Evolutionary conservation across 1,139 yeast species (phyloP).

Genomic region (Taiozyma onychis): DNA sequence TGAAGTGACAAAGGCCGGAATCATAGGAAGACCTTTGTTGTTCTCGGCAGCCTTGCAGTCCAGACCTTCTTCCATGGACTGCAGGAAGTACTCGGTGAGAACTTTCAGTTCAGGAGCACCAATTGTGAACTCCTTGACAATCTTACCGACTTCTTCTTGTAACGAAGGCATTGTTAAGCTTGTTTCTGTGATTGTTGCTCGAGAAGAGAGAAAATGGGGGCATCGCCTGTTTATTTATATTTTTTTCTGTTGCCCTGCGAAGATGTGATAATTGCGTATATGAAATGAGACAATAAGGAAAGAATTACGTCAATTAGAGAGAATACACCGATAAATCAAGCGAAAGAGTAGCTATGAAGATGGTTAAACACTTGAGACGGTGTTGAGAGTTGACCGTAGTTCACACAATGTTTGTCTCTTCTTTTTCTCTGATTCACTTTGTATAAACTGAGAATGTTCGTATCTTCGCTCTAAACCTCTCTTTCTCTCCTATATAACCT

Average conservation of each 20-base stretch:
- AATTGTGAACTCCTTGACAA: conserved; percentile 51
- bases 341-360: too few species aligned
- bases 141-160: conserved; percentile 35
- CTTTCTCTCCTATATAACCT: too few species aligned
- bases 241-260: not conserved
- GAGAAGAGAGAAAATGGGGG: not conserved
- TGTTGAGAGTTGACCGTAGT: too few species aligned
- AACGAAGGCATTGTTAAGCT: conserved; percentile 7
- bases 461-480: too few species aligned
- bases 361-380: too few species aligned
- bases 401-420: too few species aligned
- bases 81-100: conserved; percentile 60
- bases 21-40: conserved; percentile 64
- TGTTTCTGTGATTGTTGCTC: not conserved
- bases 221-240: not conserved
- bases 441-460: too few species aligned
- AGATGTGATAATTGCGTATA: not conserved
- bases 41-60: conserved; percentile 13
- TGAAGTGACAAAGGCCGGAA: conserved; percentile 75
- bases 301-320: too few species aligned
- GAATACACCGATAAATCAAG: too few species aligned
- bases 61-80: conserved; percentile 60
- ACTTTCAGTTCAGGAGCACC: conserved; percentile 44
- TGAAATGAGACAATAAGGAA: not conserved
- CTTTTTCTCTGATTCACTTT: too few species aligned